Evolutionary conservation across 1,139 yeast species (phyloP), one percentile per base, ranked within the genome.

Genomic region (Sugiyamaella castrensis): DNA sequence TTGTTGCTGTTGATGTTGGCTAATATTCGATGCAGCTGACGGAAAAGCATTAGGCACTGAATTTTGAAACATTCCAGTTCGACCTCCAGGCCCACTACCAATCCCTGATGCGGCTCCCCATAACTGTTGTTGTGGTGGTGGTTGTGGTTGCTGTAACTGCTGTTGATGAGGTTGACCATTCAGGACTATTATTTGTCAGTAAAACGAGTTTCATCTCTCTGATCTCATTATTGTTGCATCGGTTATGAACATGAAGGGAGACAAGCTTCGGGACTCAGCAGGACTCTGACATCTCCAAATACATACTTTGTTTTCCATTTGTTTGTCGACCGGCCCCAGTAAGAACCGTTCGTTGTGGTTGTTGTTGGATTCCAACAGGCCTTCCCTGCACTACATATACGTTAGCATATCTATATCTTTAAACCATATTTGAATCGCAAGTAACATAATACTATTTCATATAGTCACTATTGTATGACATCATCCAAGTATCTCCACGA

Each of bases 1-100:
- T 34, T 12, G 40, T 40, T 42, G 54, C 36, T 26, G 54, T 42
- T 41, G 51, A 16, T 24, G 50, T 46, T 38, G 51, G 42, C 19
- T 49, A 12, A 26, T 40, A 33, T 34, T 40, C 12, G 48, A 16
- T 5, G 53, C 43, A 12, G 51, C 38, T n/a, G 47, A 27, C 16
- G 40, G 46, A 48, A 43, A 43, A 7, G 41, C 28, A 19, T 24
- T 37, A 24, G 47, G 47, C 8, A 34, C 46, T n/a, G 36, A 15
- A 13, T 24, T 41, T 7, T 41, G 44, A 26, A 33, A 33, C 13
- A 30, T 27, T 19, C 33, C 10, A 8, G 26, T 24, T 2, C 38
- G 16, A 12, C 46, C 40, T 29, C 39, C 37, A 12, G 46, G 46
- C 10, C 40, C 35, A 34, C 26, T 41, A 9, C 12, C 44, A 10